A percentile compares a stretch with the other conserved stretches of the same genome.
Conservation (phyloP, 257 asterid species). For the Solanum piurae region DNA sequence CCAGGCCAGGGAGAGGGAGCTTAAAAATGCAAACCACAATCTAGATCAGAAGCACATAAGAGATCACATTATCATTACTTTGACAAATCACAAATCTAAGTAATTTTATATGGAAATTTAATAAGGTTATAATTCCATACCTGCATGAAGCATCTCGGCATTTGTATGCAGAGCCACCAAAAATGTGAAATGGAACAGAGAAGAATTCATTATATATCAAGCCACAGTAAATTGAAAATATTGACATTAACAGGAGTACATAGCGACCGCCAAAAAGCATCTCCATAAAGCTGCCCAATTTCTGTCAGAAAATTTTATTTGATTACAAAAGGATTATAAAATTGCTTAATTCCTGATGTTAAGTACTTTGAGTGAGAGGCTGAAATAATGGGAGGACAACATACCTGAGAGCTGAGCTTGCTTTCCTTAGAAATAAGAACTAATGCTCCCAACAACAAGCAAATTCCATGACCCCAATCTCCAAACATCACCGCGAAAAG, state of each 20-base stretch:
- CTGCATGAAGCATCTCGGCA: conserved; percentile 95
- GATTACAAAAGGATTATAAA: background rate
- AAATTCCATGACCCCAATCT: conserved; percentile 99
- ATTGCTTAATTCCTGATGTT: background rate
- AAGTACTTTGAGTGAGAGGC: background rate
- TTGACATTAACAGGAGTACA: conserved; percentile 83
- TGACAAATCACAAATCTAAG: background rate
- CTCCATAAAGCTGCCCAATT: conserved; percentile 99
- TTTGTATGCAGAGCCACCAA: conserved; percentile 86
- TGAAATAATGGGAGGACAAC: conserved; percentile 4
- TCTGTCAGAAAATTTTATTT: conserved; percentile 34
- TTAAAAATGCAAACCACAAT: background rate
- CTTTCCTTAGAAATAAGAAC: conserved; percentile 69
- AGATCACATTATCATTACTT: background rate
- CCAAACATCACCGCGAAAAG: conserved; percentile 99
- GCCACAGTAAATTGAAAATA: conserved; percentile 94
- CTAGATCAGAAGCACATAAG: background rate
- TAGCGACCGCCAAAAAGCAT: conserved; percentile 98
- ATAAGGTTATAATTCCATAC: conserved; percentile 19
- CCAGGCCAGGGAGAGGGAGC: background rate
- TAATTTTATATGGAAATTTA: background rate
- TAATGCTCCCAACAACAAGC: conserved; percentile 80
- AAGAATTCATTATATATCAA: conserved; percentile 95
- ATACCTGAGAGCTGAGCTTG: conserved; percentile 79
- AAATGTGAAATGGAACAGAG: conserved; percentile 94